A percentile compares a stretch with the other conserved stretches of the same genome.
Conservation (phyloP, 345 rosid species). For the Clarkia xantiana region DNA sequence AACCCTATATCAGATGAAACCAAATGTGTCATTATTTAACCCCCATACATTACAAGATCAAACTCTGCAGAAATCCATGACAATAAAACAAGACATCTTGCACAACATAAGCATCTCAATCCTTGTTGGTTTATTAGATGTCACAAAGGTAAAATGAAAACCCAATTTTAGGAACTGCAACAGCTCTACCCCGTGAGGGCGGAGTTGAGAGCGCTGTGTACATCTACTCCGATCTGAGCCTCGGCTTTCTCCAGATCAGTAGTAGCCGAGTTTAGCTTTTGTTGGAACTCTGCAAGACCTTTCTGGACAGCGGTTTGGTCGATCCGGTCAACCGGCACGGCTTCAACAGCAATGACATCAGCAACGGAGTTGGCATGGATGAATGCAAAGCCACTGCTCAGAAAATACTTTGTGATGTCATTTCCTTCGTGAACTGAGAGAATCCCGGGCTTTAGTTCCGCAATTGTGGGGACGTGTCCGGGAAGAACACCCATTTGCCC, state of each 20-base stretch:
- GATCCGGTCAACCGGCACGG: conserved; percentile 62
- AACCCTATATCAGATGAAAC: too few species aligned
- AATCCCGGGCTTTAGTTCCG: conserved; percentile 82
- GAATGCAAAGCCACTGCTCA: conserved; percentile 86
- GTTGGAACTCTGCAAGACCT: conserved; percentile 76
- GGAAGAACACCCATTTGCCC: conserved; percentile 97
- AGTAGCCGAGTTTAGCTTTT: conserved; percentile 65
- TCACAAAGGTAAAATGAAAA: too few species aligned
- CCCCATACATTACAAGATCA: not conserved
- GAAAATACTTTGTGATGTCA: conserved; percentile 54
- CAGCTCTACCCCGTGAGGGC: conserved; percentile 24
- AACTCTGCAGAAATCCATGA: too few species aligned
- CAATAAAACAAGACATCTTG: not conserved
- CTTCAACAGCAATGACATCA: conserved; percentile 75
- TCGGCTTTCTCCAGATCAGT: conserved; percentile 92
- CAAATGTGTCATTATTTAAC: too few species aligned
- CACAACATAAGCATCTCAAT: too few species aligned
- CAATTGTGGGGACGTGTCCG: conserved; percentile 83
- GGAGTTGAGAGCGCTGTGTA: conserved; percentile 45
- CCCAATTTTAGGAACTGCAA: too few species aligned
- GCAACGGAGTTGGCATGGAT: conserved; percentile 82
- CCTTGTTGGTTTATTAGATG: too few species aligned
- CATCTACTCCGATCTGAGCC: conserved; percentile 52
- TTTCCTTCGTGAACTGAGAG: conserved; percentile 78
- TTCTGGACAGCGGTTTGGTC: conserved; percentile 71